Percentiles rank a stretch among this genome's conserved stretches.
These are phyloP conservation scores for Carex arenaria DNA, from an alignment of 202 grass and related monocot genomes.

Conservation along the genomic window DNA sequence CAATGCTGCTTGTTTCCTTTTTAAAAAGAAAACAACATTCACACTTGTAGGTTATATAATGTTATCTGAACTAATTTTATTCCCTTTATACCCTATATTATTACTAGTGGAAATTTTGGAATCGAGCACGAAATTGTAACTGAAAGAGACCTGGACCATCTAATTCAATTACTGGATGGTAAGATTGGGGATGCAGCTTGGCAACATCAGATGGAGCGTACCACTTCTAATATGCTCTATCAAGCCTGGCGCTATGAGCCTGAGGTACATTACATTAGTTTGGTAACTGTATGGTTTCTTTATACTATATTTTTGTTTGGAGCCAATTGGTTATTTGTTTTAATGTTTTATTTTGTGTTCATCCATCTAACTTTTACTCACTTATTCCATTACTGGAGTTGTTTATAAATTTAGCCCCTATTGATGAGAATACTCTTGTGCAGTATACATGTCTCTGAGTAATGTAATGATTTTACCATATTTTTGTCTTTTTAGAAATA, in stretches of 20 bases:
- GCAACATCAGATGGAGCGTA: slow-evolving; percentile 87
- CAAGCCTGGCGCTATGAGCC: slow-evolving; percentile 88
- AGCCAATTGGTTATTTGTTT: not conserved
- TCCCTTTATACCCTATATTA: not conserved
- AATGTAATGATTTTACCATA: not conserved
- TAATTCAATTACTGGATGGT: slow-evolving; percentile 75
- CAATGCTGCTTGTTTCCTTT: no score
- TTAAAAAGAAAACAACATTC: no score
- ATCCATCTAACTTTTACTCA: not conserved
- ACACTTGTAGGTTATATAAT: not conserved
- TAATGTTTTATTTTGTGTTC: not conserved
- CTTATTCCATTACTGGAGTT: not conserved
- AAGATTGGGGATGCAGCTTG: slow-evolving; percentile 64
- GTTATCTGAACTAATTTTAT: not conserved
- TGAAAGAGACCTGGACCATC: slow-evolving; percentile 76
- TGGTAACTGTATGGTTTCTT: not conserved
- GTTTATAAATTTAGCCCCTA: not conserved
- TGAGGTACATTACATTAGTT: slow-evolving; percentile 42
- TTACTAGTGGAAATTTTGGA: slow-evolving; percentile 35
- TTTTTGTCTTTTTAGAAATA: not conserved
- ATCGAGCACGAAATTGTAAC: slow-evolving; percentile 50
- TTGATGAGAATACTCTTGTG: not conserved
- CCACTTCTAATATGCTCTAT: slow-evolving; percentile 87
- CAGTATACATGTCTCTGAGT: not conserved
- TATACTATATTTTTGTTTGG: not conserved